Base-by-base conservation (phyloP, 129 eudicot genomes). In the Daucus carota region DNA sequence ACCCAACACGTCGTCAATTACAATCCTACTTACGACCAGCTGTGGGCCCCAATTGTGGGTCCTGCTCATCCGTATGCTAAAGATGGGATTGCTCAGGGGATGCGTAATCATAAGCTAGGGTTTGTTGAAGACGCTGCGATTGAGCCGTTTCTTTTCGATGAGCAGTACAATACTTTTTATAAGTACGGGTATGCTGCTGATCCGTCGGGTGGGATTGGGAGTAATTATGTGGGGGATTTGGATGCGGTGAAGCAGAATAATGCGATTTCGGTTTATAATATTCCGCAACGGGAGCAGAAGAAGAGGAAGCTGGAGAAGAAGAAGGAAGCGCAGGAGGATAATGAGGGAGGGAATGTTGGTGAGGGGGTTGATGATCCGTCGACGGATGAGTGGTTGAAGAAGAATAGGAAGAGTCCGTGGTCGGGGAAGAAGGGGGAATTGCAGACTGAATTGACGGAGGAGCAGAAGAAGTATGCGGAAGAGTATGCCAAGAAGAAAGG, bases 31-130 rank as follows among this genome's bases (percentile, higher is more conserved):
- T 91, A 89, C 87, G 98, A 94, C 34, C 97, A 94, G 81, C 96
- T 94, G 2, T 94, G 98, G 98, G 90, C 98, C 4, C 98, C 98
- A 3, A 87, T 94, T 41, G 84, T 80, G 16, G 97, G 98, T 22
- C 98, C 98, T 1, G 84, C 98, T 2, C 98, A 94, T 46, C 98
- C 98, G 9, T 91, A 89, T 82, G 97, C 98, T n/a, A 94, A 94
- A 48, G 98, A 94, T 81, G 98, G 98, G 34, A 47, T 94, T 10
- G 97, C 98, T 9, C 98, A 94, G 57, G 98, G 98, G 28, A 84
- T 94, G 76, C 88, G 98, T n/a, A 94, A 94, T 80, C 98, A 94
- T 77, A 94, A 94, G 79, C 77, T 94, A 50, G 98, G 98, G 75
- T 91, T 89, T 71, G 98, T 94, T 0, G 98, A 94, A 48, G 75